Conservation (phyloP, 2,329 filamentous ascomycete genomes). For the Dothiorella sarmentorum region DNA sequence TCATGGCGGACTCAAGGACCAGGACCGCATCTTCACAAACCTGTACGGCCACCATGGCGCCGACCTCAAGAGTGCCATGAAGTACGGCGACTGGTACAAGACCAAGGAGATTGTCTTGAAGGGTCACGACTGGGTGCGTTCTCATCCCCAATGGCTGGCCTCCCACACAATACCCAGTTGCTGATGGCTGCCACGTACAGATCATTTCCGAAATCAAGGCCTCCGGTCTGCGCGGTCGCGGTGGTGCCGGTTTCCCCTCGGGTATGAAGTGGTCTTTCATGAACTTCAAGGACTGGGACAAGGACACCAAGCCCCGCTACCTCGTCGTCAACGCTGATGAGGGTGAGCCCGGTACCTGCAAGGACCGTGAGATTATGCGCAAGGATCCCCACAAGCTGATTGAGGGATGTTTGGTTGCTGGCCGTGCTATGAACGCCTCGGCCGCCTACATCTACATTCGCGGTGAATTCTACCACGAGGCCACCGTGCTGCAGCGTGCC, state of each 20-base stretch:
- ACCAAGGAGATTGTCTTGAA: conserved; percentile 98
- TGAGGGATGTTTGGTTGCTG: conserved; percentile 93
- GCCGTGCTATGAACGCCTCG: conserved; percentile 97
- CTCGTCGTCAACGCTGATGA: conserved; percentile 98
- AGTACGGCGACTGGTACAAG: conserved; percentile 99
- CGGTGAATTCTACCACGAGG: conserved; percentile 96
- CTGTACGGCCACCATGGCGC: conserved; percentile 89
- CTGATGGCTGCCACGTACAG: conserved; percentile 41
- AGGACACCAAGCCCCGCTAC: conserved; percentile 93
- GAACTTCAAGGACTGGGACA: conserved; percentile 99
- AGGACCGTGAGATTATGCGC: conserved; percentile 99
- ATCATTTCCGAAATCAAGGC: conserved; percentile 97
- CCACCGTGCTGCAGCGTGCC: conserved; percentile 84
- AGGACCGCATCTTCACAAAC: conserved; percentile 99
- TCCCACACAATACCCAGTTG: background rate
- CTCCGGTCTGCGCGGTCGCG: conserved; percentile 90
- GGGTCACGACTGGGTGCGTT: conserved; percentile 83
- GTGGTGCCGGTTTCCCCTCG: conserved; percentile 96
- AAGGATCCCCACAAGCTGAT: conserved; percentile 99
- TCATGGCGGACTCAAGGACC: conserved; percentile 86
- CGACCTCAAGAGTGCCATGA: conserved; percentile 90
- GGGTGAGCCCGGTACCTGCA: conserved; percentile 98
- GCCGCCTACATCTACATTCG: conserved; percentile 99
- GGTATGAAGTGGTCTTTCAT: conserved; percentile 99
- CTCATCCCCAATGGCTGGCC: conserved; percentile 11